These are phyloP conservation scores for Xylaria longipes DNA, from an alignment of 495 filamentous ascomycete genomes.

Conservation along the genomic window DNA sequence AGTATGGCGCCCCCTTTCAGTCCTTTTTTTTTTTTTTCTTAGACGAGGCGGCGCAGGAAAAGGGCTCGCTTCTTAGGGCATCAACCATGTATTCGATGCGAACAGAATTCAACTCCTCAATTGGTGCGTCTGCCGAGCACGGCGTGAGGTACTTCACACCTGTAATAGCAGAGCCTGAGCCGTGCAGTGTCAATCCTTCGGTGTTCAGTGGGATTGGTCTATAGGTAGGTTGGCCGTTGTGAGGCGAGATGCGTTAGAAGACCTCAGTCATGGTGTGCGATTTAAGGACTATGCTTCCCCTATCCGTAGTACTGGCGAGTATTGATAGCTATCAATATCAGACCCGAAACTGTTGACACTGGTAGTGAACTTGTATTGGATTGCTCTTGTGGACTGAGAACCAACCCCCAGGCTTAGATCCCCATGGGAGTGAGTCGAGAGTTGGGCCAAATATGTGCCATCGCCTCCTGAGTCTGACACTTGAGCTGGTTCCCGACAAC, in stretches of 20 bases:
- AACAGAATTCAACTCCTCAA: neutral
- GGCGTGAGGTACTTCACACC: neutral
- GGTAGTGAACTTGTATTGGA: too few species aligned
- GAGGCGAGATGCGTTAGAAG: neutral
- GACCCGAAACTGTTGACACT: too few species aligned
- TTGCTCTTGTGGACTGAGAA: too few species aligned
- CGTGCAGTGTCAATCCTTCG: neutral
- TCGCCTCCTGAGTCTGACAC: too few species aligned
- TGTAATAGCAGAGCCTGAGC: constrained; percentile 1
- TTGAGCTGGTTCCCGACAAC: too few species aligned
- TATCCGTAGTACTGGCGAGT: too few species aligned
- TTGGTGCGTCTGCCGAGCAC: neutral
- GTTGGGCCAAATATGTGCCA: too few species aligned
- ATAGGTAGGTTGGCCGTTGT: neutral
- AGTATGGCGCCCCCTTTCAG: neutral
- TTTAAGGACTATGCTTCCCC: neutral
- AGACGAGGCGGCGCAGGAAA: neutral
- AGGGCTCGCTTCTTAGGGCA: neutral
- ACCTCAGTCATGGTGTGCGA: neutral
- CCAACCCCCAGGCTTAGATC: too few species aligned
- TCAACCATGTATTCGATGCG: neutral
- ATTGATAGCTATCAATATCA: too few species aligned
- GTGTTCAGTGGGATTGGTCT: neutral
- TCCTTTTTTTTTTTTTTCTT: neutral
- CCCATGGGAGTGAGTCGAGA: too few species aligned